Evolutionary conservation across 345 rosid genomes (phyloP), one percentile per base, ranked within the genome.

Genomic region (Citrus trifoliata): DNA sequence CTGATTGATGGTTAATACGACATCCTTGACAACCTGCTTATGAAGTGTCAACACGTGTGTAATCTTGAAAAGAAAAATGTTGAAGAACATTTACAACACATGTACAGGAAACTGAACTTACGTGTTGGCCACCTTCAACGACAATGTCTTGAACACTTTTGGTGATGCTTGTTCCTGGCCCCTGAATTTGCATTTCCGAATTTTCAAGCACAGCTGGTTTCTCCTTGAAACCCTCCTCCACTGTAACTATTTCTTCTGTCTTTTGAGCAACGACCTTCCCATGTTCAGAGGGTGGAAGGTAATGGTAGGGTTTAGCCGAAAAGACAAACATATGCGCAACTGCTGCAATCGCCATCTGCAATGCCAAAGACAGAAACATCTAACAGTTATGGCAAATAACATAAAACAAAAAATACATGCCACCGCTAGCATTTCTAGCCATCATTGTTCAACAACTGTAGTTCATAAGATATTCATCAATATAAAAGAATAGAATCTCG

Each of bases 141-240:
- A 93, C 93, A 65, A 94, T 91, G 73, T 94, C 99, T 67, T 96
- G 97, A 71, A 96, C 93, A 19, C 97, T 94, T 84, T 93, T 88
- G 16, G 78, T 85, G 76, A 91, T 88, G 70, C 95, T 89, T 53
- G 99, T 94, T 77, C 94, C 94, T 3, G 98, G 87, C 73, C 89
- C 90, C 81, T 92, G 87, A 37, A 92, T 88, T 67, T 85, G 86
- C 21, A 84, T 80, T 65, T 89, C 90, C 14, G 76, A 85, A 66
- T 67, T 79, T 84, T 90, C 92, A 9, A 94, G 75, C 77, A 80
- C 8, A 1, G 83, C 77, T 13, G 79, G 72, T 55, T 80, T 83
- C 75, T 76, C 81, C 46, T 84, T 21, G 21, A 64, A 76, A 53
- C 76, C 83, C 73, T 84, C 79, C 18, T 86, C 88, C 71, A 83